Evolutionary conservation across 2,329 filamentous ascomycete species (phyloP), one percentile per base, ranked within the genome.

Genomic region (Sphaerostilbella broomeana): DNA sequence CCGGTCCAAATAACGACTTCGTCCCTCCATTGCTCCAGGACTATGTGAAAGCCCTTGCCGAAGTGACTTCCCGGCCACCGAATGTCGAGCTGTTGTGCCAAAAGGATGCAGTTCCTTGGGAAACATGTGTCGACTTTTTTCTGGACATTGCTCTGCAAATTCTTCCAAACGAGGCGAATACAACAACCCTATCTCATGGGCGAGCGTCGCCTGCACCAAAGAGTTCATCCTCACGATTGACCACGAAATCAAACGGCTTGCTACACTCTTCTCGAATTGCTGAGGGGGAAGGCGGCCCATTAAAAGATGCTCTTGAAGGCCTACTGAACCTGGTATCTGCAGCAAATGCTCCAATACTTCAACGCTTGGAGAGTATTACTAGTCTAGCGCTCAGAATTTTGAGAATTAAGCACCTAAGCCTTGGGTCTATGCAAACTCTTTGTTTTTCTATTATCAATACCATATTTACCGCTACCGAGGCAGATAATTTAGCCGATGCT

Each of bases 31-130:
- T 98, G 5, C 65, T 80, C 17, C 72, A 79, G 34, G 79, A 92
- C 54, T 94, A 95, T 57, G 72, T 86, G 49, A 94, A 86, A 64
- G 75, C 80, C 15, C 65, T 98, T 48, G 68, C 75, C 4, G 70
- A 75, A 19, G 62, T 95, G 3, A 71, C 97, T 13, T 76, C 79
- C 28, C 77, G 84, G 51, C 77, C 79, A 31, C 74, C 86, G 13
- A 87, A 94, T 58, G 79, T 84, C 19, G 94, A 97, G 60, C 81
- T 88, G 52, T 68, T 97, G 10, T 73, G 78, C 9, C 62, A 68
- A 17, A 60, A 67, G 12, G 59, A 64, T 3, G 67, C 67, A 15
- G 69, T 77, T 11, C 72, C 78, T 42, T 95, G 89, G 88, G 65
- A 77, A 33, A 62, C 65, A 8, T 75, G 82, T 35, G 72, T 84